Evolutionary conservation across 768 basidiomycete species (phyloP).

Genomic region (Saitozyma podzolica): DNA sequence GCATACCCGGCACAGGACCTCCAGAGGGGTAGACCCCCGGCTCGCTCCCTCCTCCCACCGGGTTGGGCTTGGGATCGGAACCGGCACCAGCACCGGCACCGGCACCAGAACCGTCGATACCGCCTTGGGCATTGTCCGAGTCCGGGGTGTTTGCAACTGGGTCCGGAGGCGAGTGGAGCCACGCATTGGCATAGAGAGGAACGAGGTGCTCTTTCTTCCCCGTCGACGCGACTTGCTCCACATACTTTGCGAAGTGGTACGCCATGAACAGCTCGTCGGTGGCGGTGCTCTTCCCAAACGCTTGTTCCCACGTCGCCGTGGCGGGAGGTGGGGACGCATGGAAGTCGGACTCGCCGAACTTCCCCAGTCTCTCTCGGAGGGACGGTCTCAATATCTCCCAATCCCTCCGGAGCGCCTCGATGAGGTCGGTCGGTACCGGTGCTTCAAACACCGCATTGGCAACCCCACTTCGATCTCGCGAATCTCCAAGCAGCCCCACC

Average conservation of each 20-base stretch:
- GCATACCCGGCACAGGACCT: conserved; percentile 13
- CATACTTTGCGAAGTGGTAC: conserved; percentile 14
- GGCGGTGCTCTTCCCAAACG: conserved; percentile 10
- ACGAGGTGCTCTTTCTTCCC: conserved; percentile 14
- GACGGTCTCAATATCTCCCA: not conserved
- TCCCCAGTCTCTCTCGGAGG: not conserved
- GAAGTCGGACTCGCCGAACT: not conserved
- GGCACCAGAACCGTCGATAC: too few relatives aligned
- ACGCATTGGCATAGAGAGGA: conserved; percentile 18
- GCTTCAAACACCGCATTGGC: conserved; percentile 9
- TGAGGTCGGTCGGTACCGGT: conserved; percentile 1
- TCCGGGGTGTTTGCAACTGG: not conserved
- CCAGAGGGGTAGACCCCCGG: conserved; percentile 20
- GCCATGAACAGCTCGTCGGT: conserved; percentile 25
- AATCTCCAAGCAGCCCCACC: conserved; percentile 10
- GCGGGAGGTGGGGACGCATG: not conserved
- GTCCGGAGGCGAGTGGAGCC: conserved; percentile 3
- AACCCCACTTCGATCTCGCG: conserved; percentile 3
- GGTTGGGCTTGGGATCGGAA: not conserved
- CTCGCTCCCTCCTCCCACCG: conserved; percentile 5
- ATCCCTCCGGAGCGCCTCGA: not conserved
- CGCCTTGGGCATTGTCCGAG: not conserved
- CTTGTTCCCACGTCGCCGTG: conserved; percentile 2
- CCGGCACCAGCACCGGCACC: too few relatives aligned
- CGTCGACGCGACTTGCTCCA: conserved; percentile 8